Percentiles rank a stretch among this genome's conserved stretches.
Conservation (phyloP, 257 asterid genomes). For the Solanum medicagineum region DNA sequence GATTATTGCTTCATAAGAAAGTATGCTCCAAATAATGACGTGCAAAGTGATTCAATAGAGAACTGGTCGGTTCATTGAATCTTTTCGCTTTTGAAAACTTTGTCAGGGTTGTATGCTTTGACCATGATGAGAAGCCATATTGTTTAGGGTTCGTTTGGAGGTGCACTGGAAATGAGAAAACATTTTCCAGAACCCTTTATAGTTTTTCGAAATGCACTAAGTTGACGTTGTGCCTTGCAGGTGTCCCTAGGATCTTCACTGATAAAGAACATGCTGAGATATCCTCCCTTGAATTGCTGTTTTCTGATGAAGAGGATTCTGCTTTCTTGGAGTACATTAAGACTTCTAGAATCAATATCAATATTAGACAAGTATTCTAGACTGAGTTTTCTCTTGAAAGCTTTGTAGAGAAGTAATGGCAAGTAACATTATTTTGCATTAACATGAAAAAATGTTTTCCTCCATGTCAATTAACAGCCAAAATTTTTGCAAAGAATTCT, state of each 20-base stretch:
- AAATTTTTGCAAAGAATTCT: neutral
- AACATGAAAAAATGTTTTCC: neutral
- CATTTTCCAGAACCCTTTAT: neutral
- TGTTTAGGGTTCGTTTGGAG: neutral
- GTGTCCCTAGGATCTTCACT: slow-evolving; percentile 82
- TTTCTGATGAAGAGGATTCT: slow-evolving; percentile 30
- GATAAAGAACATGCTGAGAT: slow-evolving; percentile 63
- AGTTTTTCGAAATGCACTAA: neutral
- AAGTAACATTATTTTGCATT: neutral
- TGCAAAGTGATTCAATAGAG: neutral
- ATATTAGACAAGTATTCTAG: slow-evolving; percentile 79
- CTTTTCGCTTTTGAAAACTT: neutral
- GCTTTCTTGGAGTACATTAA: slow-evolving; percentile 49
- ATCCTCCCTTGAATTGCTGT: slow-evolving; percentile 42
- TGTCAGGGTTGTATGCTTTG: neutral
- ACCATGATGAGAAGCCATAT: neutral
- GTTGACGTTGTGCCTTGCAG: slow-evolving; percentile 21
- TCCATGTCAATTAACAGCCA: neutral
- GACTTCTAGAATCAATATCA: slow-evolving; percentile 86
- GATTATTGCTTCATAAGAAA: neutral
- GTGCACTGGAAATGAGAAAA: neutral
- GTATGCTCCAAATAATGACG: neutral
- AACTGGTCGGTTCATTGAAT: neutral
- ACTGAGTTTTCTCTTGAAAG: neutral
- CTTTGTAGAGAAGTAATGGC: neutral